phyloP scores from a whole-genome alignment of 2,329 filamentous ascomycete species.

The Albophoma yamanashiensis region DNA sequence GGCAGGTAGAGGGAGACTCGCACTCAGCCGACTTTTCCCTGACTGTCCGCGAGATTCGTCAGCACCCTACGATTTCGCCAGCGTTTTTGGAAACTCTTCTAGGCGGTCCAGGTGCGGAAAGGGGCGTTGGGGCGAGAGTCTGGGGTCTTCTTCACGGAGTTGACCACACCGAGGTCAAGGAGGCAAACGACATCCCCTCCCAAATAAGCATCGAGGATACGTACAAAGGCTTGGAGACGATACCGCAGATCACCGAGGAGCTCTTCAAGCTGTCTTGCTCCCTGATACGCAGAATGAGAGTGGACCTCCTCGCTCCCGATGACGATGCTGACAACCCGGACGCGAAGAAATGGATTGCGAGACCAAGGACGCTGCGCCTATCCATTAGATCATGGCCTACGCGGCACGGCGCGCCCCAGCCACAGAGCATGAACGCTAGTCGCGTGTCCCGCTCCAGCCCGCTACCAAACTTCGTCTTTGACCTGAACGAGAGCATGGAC shows the following conservation, averaged over 20 bases:
- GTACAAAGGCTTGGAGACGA: slow-evolving; percentile 59
- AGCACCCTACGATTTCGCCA: slow-evolving; percentile 50
- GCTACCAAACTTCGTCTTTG: slow-evolving; percentile 66
- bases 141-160: slow-evolving; percentile 77
- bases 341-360: slow-evolving; percentile 56
- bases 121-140: slow-evolving; percentile 59
- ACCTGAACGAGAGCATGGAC: slow-evolving; percentile 44
- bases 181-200: slow-evolving; percentile 60
- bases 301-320: slow-evolving; percentile 56
- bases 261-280: slow-evolving; percentile 58
- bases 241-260: slow-evolving; percentile 55
- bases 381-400: slow-evolving; percentile 54
- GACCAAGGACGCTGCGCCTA: slow-evolving; percentile 71
- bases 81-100: slow-evolving; percentile 58
- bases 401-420: slow-evolving; percentile 27
- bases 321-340: slow-evolving; percentile 19
- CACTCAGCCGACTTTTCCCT: slow-evolving; percentile 34
- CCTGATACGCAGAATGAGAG: slow-evolving; percentile 66
- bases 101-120: slow-evolving; percentile 56
- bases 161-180: slow-evolving; percentile 63
- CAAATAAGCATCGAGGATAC: slow-evolving; percentile 96
- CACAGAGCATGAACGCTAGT: slow-evolving; percentile 51
- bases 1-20: slow-evolving; percentile 19
- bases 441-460: slow-evolving; percentile 67
- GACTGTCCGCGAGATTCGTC: slow-evolving; percentile 55